Percentiles rank a stretch among this genome's conserved stretches.
These are phyloP conservation scores for Dillenia suffruticosa DNA, from an alignment of 164 flowering plant genomes.

Conservation along the genomic window DNA sequence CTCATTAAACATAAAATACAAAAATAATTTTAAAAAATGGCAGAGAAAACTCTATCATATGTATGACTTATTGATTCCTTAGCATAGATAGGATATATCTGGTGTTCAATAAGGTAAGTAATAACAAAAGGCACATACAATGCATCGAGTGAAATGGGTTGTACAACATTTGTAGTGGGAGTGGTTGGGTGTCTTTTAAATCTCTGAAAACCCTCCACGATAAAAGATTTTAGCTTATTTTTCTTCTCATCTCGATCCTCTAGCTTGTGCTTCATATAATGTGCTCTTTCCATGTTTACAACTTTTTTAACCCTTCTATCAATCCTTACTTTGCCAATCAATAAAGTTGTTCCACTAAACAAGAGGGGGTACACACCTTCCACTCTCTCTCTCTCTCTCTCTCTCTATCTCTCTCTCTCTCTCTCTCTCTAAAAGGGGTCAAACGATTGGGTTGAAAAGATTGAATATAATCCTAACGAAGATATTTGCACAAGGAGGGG, in stretches of 20 bases:
- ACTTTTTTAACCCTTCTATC: not conserved
- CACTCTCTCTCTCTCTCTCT: not conserved
- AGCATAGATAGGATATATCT: no score
- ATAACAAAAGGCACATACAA: no score
- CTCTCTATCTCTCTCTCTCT: not conserved
- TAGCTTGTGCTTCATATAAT: not conserved
- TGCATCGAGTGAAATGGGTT: no score
- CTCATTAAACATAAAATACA: no score
- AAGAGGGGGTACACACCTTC: not conserved
- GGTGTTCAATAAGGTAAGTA: no score
- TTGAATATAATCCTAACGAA: slow-evolving; percentile 22
- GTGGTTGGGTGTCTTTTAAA: no score
- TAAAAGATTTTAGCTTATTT: no score
- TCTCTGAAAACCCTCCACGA: no score
- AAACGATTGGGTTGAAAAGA: slow-evolving; percentile 11
- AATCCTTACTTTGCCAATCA: not conserved
- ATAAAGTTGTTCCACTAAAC: not conserved
- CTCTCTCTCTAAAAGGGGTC: slow-evolving; percentile 12
- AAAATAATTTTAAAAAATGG: no score
- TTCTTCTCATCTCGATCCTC: not conserved
- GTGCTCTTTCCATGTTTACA: not conserved
- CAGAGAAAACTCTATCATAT: no score
- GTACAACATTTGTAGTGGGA: no score
- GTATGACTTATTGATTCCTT: no score
- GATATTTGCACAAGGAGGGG: slow-evolving; percentile 6